Base-by-base conservation (phyloP, 768 basidiomycete species). In the Trametes maxima region DNA sequence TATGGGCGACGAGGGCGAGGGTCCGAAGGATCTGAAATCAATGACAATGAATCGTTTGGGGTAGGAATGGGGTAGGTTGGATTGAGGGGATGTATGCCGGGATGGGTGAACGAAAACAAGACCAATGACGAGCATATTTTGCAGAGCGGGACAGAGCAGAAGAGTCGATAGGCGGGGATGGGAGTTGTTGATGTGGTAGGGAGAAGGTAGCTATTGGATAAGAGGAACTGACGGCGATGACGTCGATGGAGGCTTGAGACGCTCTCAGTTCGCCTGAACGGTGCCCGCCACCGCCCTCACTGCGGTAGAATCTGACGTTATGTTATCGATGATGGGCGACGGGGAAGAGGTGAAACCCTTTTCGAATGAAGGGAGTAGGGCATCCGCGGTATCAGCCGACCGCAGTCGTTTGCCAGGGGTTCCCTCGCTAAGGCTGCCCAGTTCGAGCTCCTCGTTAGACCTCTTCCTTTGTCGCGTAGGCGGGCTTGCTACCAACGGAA, bases 401-500 rank as follows among this genome's bases (percentile, higher is more conserved):
- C 62, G 59, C 51, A 57, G 55, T 25, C 60, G 56, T 57, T 56
- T 66, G 24, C 48, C 62, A n/a, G 52, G 24, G 36, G 21, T 45
- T 24, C 54, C 49, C 2, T 25, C 24, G 14, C 50, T 51, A 1
- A 11, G 43, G 0, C 49, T 61, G 17, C 57, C 65, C 17, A 67
- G 67, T 17, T 73, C 72, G 16, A 73, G 59, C 50, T 73, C 72
- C 50, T 71, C 70, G 19, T 68, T 71, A 1, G 68, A 68, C 28
- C 72, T 57, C 47, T 73, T 73, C 35, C 68, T 58, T 25, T 64
- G 54, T 17, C 67, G 56, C 5, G 48, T 35, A 0, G 69, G 67
- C 11, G 68, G 62, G 13, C 43, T 59, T 14, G 52, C 25, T 7
- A 46, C 37, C 2, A 48, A 58, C 14, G 28, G 13, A 14, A 5